phyloP scores from a whole-genome alignment of 2,329 filamentous ascomycete species.

The Talaromyces sp. region DNA sequence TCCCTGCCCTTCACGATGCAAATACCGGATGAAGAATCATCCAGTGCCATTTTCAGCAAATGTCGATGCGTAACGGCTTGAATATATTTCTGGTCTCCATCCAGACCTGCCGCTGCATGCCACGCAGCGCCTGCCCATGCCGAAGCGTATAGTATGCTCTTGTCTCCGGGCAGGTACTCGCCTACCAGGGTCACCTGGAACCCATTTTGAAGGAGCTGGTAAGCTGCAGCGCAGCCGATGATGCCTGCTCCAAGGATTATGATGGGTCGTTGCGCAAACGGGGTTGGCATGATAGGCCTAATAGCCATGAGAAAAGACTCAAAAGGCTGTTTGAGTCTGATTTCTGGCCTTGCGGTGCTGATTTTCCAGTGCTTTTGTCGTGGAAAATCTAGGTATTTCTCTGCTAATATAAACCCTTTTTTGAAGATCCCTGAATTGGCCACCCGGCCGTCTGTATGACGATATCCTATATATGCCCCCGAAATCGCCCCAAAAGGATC shows the following conservation, averaged over 20 bases:
- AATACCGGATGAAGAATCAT: slow-evolving; percentile 33
- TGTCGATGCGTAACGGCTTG: slow-evolving; percentile 36
- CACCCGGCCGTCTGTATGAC: background rate
- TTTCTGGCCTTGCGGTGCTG: background rate
- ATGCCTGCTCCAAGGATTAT: slow-evolving; percentile 39
- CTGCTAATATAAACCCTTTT: background rate
- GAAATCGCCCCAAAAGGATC: background rate
- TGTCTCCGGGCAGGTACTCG: slow-evolving; percentile 37
- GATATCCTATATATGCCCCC: background rate
- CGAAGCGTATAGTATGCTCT: slow-evolving; percentile 36
- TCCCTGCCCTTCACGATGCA: slow-evolving; percentile 34
- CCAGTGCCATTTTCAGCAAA: slow-evolving; percentile 34
- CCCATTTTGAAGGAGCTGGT: slow-evolving; percentile 33
- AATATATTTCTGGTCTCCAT: slow-evolving; percentile 33
- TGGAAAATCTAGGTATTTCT: background rate
- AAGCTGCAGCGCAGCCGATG: slow-evolving; percentile 38
- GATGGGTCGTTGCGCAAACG: slow-evolving; percentile 35
- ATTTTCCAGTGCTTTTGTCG: too few relatives aligned
- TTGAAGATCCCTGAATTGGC: background rate
- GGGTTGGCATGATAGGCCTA: slow-evolving; percentile 22
- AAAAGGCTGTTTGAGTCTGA: background rate
- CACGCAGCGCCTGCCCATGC: slow-evolving; percentile 41
- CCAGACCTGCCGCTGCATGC: slow-evolving; percentile 38
- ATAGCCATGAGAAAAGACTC: background rate
- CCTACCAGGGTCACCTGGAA: slow-evolving; percentile 36